Conservation (phyloP, 768 basidiomycete species). For the Phylloporus sp. region DNA sequence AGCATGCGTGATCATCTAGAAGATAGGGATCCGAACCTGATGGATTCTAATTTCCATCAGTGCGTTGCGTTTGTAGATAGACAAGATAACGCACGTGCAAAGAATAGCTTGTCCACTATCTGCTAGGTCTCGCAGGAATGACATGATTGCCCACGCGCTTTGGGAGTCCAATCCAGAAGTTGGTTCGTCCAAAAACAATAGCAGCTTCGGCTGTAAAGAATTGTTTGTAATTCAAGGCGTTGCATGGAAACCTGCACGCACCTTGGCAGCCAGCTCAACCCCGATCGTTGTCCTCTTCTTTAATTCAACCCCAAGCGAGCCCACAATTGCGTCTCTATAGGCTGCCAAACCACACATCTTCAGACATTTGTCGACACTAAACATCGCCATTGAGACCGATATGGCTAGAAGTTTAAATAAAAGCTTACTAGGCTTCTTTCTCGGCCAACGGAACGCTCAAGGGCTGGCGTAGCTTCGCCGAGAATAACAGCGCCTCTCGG, state of each 20-base stretch:
- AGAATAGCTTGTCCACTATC: constrained; percentile 83
- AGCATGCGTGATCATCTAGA: neutral
- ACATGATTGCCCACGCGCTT: constrained; percentile 79
- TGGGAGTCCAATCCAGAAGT: constrained; percentile 87
- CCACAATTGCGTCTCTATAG: constrained; percentile 65
- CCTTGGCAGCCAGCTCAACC: constrained; percentile 82
- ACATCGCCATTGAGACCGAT: neutral
- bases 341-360: constrained; percentile 63
- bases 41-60: constrained; percentile 36
- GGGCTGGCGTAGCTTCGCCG: constrained; percentile 79
- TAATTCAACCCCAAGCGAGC: constrained; percentile 64
- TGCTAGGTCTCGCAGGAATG: constrained; percentile 72
- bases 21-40: constrained; percentile 26
- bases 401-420: neutral
- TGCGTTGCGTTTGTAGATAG: neutral
- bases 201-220: constrained; percentile 54
- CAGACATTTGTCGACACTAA: constrained; percentile 53
- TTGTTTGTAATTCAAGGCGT: neutral
- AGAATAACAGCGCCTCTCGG: constrained; percentile 74
- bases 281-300: constrained; percentile 83
- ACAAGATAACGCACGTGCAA: constrained; percentile 60
- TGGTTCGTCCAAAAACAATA: constrained; percentile 87
- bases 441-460: constrained; percentile 56
- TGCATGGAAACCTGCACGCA: neutral
- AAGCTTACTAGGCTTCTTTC: constrained; percentile 76